Base-by-base conservation (phyloP, 2,329 filamentous ascomycete genomes). In the Aspergillus ustus region DNA sequence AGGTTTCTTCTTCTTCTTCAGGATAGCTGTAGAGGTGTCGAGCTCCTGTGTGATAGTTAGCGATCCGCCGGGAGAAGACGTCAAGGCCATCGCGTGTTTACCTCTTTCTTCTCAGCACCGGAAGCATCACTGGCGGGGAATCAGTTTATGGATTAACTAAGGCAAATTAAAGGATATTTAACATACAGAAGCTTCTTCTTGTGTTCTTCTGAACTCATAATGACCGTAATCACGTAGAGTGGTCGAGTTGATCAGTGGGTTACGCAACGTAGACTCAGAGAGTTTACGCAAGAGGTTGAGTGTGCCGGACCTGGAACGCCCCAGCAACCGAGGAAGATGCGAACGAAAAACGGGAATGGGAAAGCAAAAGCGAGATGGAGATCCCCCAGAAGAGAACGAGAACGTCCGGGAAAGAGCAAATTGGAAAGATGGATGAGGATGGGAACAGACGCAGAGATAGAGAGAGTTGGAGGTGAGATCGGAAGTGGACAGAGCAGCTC, bases 1-100 rank as follows among this genome's bases (percentile, higher is more conserved):
- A 73, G 93, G 93, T 92, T 99, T 99, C 93, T 99, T 99, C 91
- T 99, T 99, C 87, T 98, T 98, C 85, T 97, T 98, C 75, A 99
- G 87, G 73, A 99, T 99, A 70, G 95, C 95, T 50, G 95, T 99
- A 57, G 95, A 88, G 65, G 90, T 92, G 77, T 97, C 95, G 78
- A 97, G 91, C 73, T 92, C 89, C 89, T 96, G 73, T 62, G 25
- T 5, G 6, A 61, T 40, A 46, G 62, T 73, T 57, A 72, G 67
- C 57, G 58, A 63, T 49, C 34, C 63, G 11, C 34, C 34, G 34
- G 34, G 34, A 9, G 34, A 40, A 40, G 34, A 15, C 34, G 9
- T 37, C 15, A 15, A 13, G 9, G 3, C 11, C 34, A 40, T 40
- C 15, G 9, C 11, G 34, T 15, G 11, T 54, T 70, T 85, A 96